These are phyloP conservation scores for Mycena venus DNA, from an alignment of 768 basidiomycete species.

Conservation along the genomic window DNA sequence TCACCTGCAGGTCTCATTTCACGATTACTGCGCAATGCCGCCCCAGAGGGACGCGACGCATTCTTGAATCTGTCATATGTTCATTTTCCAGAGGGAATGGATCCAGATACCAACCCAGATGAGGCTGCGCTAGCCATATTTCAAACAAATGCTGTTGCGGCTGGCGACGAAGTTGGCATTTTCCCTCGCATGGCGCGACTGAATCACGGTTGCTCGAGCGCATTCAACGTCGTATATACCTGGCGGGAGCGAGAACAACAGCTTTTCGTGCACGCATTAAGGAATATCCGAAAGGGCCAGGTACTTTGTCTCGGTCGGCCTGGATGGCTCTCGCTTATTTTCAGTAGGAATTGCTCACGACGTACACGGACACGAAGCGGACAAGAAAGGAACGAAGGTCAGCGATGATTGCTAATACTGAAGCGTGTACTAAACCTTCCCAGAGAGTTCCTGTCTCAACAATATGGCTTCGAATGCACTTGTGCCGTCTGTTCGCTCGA, in stretches of 20 bases:
- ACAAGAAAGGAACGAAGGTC: slow-evolving; percentile 68
- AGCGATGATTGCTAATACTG: slow-evolving; percentile 17
- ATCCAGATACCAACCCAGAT: slow-evolving; percentile 52
- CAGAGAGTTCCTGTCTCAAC: slow-evolving; percentile 62
- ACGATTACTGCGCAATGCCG: slow-evolving; percentile 48
- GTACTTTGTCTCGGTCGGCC: slow-evolving; percentile 43
- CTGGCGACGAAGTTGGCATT: slow-evolving; percentile 68
- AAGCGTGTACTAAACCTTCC: slow-evolving; percentile 7
- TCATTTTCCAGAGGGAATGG: slow-evolving; percentile 58
- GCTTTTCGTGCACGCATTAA: slow-evolving; percentile 72
- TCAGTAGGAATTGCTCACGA: slow-evolving; percentile 71
- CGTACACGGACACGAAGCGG: slow-evolving; percentile 70
- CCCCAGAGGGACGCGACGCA: slow-evolving; percentile 48
- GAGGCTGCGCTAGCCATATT: slow-evolving; percentile 74
- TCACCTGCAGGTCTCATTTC: slow-evolving; percentile 63
- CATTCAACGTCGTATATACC: slow-evolving; percentile 76
- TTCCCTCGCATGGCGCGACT: slow-evolving; percentile 77
- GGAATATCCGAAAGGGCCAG: slow-evolving; percentile 64
- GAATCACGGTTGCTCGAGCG: slow-evolving; percentile 77
- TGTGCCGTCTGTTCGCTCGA: slow-evolving; percentile 72
- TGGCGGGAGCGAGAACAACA: slow-evolving; percentile 65
- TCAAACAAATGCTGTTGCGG: slow-evolving; percentile 74
- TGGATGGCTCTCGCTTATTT: slow-evolving; percentile 8
- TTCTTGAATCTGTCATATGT: slow-evolving; percentile 72
- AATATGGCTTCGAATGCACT: slow-evolving; percentile 71